Evolutionary conservation across 306 rosid genomes (phyloP), one percentile per base, ranked within the genome.

Genomic region (Casuarina glauca): DNA sequence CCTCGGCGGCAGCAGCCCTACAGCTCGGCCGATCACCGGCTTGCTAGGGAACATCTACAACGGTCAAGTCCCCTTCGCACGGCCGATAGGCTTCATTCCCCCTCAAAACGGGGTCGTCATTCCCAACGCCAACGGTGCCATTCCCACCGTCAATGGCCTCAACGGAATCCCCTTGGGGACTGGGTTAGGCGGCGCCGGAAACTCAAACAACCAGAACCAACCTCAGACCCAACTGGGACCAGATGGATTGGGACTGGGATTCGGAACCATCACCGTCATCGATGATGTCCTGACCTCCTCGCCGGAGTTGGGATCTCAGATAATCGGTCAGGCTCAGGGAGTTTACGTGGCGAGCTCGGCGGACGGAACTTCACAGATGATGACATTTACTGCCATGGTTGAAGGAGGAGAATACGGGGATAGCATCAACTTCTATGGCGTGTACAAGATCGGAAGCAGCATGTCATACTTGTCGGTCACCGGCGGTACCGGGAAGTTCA

Each of bases 371-470:
- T 60, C 88, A 20, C 94, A 92, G 86, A 94, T 94, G 98, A 91
- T 94, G 96, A 84, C 86, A 3, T 92, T 92, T 49, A 94, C 98
- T 48, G 93, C 92, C 5, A 43, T 92, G 84, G 82, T 94, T 78
- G 97, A 94, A 87, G 97, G 97, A 80, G 98, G 98, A 45, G 97
- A 94, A 35, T 94, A 92, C 63, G 98, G 94, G 17, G 97, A 94
- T 52, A 88, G 89, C 81, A 61, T 92, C 43, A 94, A 90, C 83
- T 90, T 94, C 39, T 92, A 80, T 79, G 98, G 97, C 6, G 63
- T 92, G 71, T 92, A 74, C 63, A 89, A 84, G 88, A 87, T 92
- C n/a, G 94, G 96, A 78, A 90, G 96, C 81, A 75, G 92, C 52
- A 76, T 87, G 78, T 90, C 98, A 26, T 91, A 87, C 66, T 72